Percentiles rank a stretch among this genome's conserved stretches.
Evolutionary conservation across 202 grass and related monocot genomes (phyloP).

Genomic region (Musa balbisiana): DNA sequence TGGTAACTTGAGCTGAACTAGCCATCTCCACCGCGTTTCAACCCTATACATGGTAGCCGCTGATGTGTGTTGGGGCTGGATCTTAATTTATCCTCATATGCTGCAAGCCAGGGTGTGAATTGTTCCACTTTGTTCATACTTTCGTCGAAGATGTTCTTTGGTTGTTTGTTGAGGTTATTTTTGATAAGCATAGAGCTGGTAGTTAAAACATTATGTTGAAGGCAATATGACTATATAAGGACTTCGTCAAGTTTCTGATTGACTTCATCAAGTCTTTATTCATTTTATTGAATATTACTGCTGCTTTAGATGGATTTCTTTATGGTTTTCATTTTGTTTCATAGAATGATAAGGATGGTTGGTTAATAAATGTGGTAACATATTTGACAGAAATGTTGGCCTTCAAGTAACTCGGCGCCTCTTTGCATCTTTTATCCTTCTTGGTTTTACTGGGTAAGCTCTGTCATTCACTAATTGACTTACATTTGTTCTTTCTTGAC

Average conservation of each 20-base stretch:
- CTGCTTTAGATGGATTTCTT: neutral
- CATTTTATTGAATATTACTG: neutral
- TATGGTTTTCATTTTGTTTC: neutral
- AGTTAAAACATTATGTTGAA: neutral
- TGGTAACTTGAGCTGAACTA: too few relatives aligned
- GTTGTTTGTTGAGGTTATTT: too few relatives aligned
- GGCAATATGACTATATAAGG: neutral
- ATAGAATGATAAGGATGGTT: neutral
- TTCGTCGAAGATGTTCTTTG: too few relatives aligned
- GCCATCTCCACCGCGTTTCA: too few relatives aligned
- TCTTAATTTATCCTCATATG: too few relatives aligned
- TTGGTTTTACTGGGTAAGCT: slow-evolving; percentile 65
- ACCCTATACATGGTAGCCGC: too few relatives aligned
- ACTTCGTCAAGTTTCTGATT: too few relatives aligned
- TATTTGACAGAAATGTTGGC: slow-evolving; percentile 15
- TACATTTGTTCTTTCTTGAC: neutral
- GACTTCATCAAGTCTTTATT: neutral
- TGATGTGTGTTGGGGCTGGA: too few relatives aligned
- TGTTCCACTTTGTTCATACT: too few relatives aligned
- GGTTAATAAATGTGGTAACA: neutral
- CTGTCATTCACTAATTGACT: neutral
- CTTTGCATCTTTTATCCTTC: slow-evolving; percentile 66
- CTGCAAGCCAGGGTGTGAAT: too few relatives aligned
- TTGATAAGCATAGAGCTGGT: too few relatives aligned
- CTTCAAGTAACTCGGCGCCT: slow-evolving; percentile 47